Evolutionary conservation across 345 rosid genomes (phyloP).

Genomic region (Lumnitzera racemosa): DNA sequence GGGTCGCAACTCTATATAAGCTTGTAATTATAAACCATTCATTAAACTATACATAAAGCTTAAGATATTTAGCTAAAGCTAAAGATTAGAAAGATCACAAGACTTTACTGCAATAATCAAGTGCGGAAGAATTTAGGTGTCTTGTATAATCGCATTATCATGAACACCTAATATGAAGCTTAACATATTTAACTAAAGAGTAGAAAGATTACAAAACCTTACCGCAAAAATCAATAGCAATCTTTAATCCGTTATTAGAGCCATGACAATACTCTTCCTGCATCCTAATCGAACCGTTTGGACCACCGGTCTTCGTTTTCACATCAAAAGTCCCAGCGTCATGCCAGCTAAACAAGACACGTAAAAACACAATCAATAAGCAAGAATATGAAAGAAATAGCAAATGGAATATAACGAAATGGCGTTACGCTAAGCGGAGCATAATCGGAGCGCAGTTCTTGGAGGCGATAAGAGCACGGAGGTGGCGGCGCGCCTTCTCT

Average conservation of each 20-base stretch:
- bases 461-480: conserved; percentile 75
- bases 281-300: conserved; percentile 85
- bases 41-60: no score
- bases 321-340: conserved; percentile 92
- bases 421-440: conserved; percentile 82
- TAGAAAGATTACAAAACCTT: conserved; percentile 4
- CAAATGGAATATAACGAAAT: background rate
- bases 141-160: no score
- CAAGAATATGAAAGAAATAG: background rate
- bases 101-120: no score
- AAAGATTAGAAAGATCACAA: no score
- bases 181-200: background rate
- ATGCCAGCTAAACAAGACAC: conserved; percentile 57
- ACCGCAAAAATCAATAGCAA: conserved; percentile 82
- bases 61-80: no score
- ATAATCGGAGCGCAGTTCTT: conserved; percentile 93
- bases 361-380: background rate
- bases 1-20: background rate
- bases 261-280: conserved; percentile 76
- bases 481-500: conserved; percentile 88
- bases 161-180: no score
- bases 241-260: conserved; percentile 71
- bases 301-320: conserved; percentile 74
- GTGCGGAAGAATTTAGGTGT: no score
- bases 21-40: background rate